Evolutionary conservation across 176 grass and related monocot genomes (phyloP).

Genomic region (Raddia distichophylla): DNA sequence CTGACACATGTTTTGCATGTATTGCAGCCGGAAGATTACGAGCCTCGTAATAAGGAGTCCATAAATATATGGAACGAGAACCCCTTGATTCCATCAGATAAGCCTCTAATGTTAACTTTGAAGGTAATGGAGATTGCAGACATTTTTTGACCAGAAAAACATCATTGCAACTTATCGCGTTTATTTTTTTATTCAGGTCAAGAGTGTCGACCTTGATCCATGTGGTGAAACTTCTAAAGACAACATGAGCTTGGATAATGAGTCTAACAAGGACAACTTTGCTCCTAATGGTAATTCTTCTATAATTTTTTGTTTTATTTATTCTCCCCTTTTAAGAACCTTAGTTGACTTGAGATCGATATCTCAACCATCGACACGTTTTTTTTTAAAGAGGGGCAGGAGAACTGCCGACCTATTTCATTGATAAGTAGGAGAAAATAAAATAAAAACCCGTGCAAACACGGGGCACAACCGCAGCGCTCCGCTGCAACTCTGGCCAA

Average conservation of each 20-base stretch:
- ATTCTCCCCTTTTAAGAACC: too few species aligned
- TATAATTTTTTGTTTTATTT: conserved; percentile 24
- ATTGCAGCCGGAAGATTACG: conserved; percentile 94
- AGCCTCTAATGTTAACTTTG: conserved; percentile 79
- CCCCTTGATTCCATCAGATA: conserved; percentile 79
- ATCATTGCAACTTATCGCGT: conserved; percentile 17
- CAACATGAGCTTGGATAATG: conserved; percentile 69
- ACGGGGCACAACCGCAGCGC: too few species aligned
- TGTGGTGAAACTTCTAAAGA: conserved; percentile 77
- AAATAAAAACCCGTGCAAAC: too few species aligned
- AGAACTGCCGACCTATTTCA: too few species aligned
- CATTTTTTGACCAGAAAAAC: not conserved
- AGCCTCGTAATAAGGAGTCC: conserved; percentile 84
- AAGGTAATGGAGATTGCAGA: conserved; percentile 59
- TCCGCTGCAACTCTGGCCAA: too few species aligned
- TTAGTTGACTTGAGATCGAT: too few species aligned
- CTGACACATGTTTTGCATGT: conserved; percentile 19
- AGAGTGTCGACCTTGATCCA: conserved; percentile 96
- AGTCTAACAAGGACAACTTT: conserved; percentile 67
- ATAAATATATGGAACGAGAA: conserved; percentile 88
- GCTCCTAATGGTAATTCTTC: conserved; percentile 78
- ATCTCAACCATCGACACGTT: not conserved
- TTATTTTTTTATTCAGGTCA: conserved; percentile 68
- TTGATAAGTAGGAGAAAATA: too few species aligned
- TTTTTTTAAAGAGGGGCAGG: too few species aligned